Evolutionary conservation across 257 asterid species (phyloP).

Genomic region (Jaltomata sinuosa): DNA sequence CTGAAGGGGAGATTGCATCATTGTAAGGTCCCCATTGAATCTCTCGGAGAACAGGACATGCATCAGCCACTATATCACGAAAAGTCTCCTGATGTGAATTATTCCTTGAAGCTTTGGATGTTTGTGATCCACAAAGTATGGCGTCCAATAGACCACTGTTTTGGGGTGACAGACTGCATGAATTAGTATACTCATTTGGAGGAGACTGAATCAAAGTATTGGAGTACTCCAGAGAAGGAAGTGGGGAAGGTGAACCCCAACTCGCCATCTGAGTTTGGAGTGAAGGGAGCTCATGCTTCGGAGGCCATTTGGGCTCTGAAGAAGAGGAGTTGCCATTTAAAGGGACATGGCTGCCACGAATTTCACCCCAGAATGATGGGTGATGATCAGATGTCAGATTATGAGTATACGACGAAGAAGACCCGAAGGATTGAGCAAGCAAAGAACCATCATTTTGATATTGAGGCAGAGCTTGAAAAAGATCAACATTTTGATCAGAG

Average conservation of each 20-base stretch:
- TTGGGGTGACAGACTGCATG: constrained; percentile 33
- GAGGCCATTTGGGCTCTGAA: constrained; percentile 62
- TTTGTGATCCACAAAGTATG: constrained; percentile 43
- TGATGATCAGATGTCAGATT: constrained; percentile 12
- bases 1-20: constrained; percentile 34
- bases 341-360: constrained; percentile 43
- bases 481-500: constrained; percentile 12
- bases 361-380: constrained; percentile 19
- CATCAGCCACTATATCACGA: constrained; percentile 18
- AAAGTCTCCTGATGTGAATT: constrained; percentile 16
- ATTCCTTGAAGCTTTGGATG: constrained; percentile 24
- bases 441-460: constrained; percentile 25
- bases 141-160: constrained; percentile 71
- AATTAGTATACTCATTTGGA: constrained; percentile 25
- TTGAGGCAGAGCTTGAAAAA: constrained; percentile 19
- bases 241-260: constrained; percentile 64
- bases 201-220: constrained; percentile 55
- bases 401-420: constrained; percentile 26
- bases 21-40: constrained; percentile 41
- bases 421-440: constrained; percentile 30
- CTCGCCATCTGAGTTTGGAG: constrained; percentile 63
- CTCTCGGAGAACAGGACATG: constrained; percentile 28
- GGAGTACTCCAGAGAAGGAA: constrained; percentile 11
- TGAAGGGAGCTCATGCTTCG: constrained; percentile 97
- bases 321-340: constrained; percentile 65